Conservation (phyloP, 2,329 filamentous ascomycete species). For the Colletotrichum sp. region DNA sequence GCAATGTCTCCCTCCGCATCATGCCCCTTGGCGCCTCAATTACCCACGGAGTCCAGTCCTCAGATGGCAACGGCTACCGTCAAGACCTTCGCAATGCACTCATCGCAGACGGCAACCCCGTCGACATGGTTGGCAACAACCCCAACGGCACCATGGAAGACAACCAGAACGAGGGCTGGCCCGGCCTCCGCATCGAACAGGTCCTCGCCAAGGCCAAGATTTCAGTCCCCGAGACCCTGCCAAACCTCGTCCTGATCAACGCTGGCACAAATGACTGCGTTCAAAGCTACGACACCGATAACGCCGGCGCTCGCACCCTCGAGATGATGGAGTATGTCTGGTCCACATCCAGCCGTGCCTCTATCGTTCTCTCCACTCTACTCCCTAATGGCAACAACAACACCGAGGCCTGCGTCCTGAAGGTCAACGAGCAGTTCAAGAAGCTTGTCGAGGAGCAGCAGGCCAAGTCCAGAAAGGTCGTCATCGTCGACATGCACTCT, state of each 20-base stretch:
- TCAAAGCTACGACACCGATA: conserved; percentile 33
- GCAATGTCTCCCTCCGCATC: conserved; percentile 39
- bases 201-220: conserved; percentile 36
- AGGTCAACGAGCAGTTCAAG: conserved; percentile 38
- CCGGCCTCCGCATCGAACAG: conserved; percentile 44
- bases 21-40: conserved; percentile 51
- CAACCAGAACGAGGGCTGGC: conserved; percentile 50
- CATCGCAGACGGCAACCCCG: conserved; percentile 33
- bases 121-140: conserved; percentile 47
- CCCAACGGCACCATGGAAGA: conserved; percentile 42
- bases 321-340: conserved; percentile 40
- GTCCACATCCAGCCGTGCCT: conserved; percentile 31
- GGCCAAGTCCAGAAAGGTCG: conserved; percentile 32
- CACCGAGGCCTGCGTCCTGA: conserved; percentile 29
- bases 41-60: conserved; percentile 39
- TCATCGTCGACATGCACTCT: conserved; percentile 44
- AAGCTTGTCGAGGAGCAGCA: conserved; percentile 30
- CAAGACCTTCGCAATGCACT: conserved; percentile 34
- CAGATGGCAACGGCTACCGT: conserved; percentile 45
- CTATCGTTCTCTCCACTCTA: conserved; percentile 44
- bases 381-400: conserved; percentile 33
- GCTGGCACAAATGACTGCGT: conserved; percentile 48
- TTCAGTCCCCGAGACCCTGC: conserved; percentile 34
- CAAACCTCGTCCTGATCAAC: conserved; percentile 47
- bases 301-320: conserved; percentile 35